Percentiles rank a stretch among this genome's conserved stretches.
Evolutionary conservation across 1,284 basidiomycete genomes (phyloP).

Genomic region (Ganoderma leucocontextum): DNA sequence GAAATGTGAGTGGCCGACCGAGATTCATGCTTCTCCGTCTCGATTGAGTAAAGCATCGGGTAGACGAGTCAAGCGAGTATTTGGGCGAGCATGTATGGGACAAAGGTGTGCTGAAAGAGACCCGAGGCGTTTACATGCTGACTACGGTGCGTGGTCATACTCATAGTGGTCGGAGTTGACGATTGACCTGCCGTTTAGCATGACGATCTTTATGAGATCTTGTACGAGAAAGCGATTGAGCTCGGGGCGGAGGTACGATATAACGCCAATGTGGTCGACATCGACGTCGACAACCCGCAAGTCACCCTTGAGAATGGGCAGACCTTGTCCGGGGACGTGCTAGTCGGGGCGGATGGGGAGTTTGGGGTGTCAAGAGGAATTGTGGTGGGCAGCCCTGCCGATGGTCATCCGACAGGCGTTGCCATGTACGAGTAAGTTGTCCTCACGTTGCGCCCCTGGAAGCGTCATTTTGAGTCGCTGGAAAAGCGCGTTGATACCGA

Average conservation of each 20-base stretch:
- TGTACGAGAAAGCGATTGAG: slow-evolving; percentile 53
- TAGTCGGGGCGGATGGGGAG: slow-evolving; percentile 70
- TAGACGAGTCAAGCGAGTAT: slow-evolving; percentile 49
- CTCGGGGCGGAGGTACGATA: slow-evolving; percentile 38
- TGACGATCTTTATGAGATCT: slow-evolving; percentile 44
- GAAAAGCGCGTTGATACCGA: slow-evolving; percentile 50
- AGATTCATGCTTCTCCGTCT: neutral
- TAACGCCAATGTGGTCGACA: slow-evolving; percentile 31
- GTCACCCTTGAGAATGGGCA: slow-evolving; percentile 54
- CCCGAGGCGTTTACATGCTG: slow-evolving; percentile 60
- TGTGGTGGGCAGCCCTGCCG: slow-evolving; percentile 44
- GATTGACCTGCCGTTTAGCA: slow-evolving; percentile 44
- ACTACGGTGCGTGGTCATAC: slow-evolving; percentile 50
- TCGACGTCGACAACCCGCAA: slow-evolving; percentile 42
- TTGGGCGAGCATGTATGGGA: slow-evolving; percentile 61
- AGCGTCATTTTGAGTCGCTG: slow-evolving; percentile 17
- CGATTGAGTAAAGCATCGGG: neutral
- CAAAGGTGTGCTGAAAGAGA: slow-evolving; percentile 59
- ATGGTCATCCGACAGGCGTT: slow-evolving; percentile 39
- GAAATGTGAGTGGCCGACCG: slow-evolving; percentile 42
- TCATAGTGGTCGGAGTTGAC: slow-evolving; percentile 24
- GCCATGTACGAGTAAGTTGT: slow-evolving; percentile 53
- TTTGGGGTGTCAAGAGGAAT: slow-evolving; percentile 34
- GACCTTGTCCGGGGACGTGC: slow-evolving; percentile 56
- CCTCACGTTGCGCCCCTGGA: neutral